Evolutionary conservation across 1,284 basidiomycete species (phyloP).

Genomic region (Takashimella koratensis): DNA sequence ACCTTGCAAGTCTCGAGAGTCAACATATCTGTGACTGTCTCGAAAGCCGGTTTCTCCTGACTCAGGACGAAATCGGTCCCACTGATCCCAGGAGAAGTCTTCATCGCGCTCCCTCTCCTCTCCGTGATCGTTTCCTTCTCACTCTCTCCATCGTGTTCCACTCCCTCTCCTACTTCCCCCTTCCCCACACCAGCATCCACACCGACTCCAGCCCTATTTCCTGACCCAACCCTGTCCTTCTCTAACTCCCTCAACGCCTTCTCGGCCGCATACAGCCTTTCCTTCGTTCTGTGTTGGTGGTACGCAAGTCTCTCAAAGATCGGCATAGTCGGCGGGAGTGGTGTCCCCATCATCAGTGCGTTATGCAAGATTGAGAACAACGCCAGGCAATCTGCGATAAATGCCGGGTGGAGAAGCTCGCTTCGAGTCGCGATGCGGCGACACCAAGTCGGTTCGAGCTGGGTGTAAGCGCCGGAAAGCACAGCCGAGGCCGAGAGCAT

Average conservation of each 20-base stretch:
- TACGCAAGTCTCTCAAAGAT: slow-evolving; percentile 43
- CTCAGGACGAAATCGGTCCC: neutral
- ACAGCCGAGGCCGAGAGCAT: slow-evolving; percentile 34
- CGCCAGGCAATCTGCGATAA: slow-evolving; percentile 42
- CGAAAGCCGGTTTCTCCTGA: neutral
- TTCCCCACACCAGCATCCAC: neutral
- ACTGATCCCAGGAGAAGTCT: too few species aligned
- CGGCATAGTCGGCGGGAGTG: slow-evolving; percentile 42
- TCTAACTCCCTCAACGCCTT: neutral
- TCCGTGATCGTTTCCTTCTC: neutral
- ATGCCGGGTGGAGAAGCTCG: slow-evolving; percentile 41
- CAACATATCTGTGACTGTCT: neutral
- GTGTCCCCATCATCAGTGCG: slow-evolving; percentile 29
- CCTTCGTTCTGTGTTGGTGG: slow-evolving; percentile 14
- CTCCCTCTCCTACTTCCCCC: neutral
- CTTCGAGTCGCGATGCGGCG: slow-evolving; percentile 20
- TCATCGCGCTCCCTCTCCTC: too few species aligned
- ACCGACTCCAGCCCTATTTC: neutral
- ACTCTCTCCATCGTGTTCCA: slow-evolving; percentile 3
- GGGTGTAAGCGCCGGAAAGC: slow-evolving; percentile 33
- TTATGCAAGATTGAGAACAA: slow-evolving; percentile 41
- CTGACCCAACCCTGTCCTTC: neutral
- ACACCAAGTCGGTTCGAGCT: slow-evolving; percentile 32
- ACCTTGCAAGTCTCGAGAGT: slow-evolving; percentile 9
- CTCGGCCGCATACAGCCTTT: slow-evolving; percentile 6